phyloP scores from a whole-genome alignment of 1,284 basidiomycete genomes.

The Moesziomyces sp. region DNA sequence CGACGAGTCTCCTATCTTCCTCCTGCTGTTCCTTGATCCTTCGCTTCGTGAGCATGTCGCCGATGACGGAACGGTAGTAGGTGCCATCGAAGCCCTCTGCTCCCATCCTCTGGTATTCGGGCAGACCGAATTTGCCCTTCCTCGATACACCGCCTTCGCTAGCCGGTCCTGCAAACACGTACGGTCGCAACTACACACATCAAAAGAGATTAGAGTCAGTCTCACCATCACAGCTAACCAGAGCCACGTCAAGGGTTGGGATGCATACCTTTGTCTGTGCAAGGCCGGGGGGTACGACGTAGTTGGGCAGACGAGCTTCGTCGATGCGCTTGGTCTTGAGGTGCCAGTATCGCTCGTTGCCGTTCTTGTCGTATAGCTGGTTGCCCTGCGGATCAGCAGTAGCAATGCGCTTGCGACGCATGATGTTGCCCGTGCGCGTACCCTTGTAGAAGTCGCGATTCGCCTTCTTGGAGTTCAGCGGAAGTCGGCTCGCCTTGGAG shows the following conservation, averaged over 20 bases:
- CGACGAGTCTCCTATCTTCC: slow-evolving; percentile 25
- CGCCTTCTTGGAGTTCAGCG: slow-evolving; percentile 64
- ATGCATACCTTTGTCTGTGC: slow-evolving; percentile 56
- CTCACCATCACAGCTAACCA: too few species aligned
- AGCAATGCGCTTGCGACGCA: slow-evolving; percentile 64
- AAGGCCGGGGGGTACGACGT: slow-evolving; percentile 64
- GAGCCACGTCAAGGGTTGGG: not conserved
- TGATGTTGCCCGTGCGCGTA: slow-evolving; percentile 64
- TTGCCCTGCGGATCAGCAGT: slow-evolving; percentile 55
- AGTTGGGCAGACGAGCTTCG: slow-evolving; percentile 57
- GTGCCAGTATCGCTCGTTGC: slow-evolving; percentile 58
- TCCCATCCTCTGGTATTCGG: slow-evolving; percentile 59
- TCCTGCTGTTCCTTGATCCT: slow-evolving; percentile 47
- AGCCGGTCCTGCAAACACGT: slow-evolving; percentile 54
- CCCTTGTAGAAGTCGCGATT: slow-evolving; percentile 68
- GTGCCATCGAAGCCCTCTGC: slow-evolving; percentile 54
- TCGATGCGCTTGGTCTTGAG: slow-evolving; percentile 58
- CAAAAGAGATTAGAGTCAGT: too few species aligned
- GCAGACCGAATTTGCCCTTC: slow-evolving; percentile 51
- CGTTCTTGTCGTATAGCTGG: slow-evolving; percentile 54
- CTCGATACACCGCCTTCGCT: slow-evolving; percentile 52
- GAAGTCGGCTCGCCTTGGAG: slow-evolving; percentile 65
- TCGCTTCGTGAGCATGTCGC: slow-evolving; percentile 50
- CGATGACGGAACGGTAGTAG: slow-evolving; percentile 58
- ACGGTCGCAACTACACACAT: slow-evolving; percentile 51